Base-by-base conservation (phyloP, 2,329 filamentous ascomycete genomes). In the Hypoxylon sp. region DNA sequence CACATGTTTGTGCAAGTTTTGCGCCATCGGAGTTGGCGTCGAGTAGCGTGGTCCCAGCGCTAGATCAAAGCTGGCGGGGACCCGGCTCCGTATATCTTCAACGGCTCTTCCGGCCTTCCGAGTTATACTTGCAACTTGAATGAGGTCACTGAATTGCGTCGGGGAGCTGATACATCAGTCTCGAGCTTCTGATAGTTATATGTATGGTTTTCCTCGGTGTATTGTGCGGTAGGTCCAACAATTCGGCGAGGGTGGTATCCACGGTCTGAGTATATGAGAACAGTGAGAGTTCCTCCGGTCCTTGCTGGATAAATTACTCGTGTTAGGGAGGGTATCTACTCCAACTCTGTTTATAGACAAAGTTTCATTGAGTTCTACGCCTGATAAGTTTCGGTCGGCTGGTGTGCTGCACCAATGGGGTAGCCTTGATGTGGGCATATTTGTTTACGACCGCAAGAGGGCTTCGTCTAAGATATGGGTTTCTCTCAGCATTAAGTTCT, bases 91-190 rank as follows among this genome's bases (percentile, higher is more conserved):
- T 63, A 62, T 55, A 33, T 61, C 26, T 49, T 54, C 48, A 52
- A 69, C 60, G 57, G 69, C 48, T 58, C 64, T 65, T 61, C 64
- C 67, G 69, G 54, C 30, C 60, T 62, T 70, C 64, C 67, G 67
- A 64, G 26, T 52, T 52, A 22, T 63, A 30, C 22, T 28, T 12
- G 16, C 9, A 36, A 26, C 12, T 12, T 50, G 20, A 36, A 52
- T 49, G 49, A 57, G 8, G 20, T 61, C 22, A 59, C 49, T 65
- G 58, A 65, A 49, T 59, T 58, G 56, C 44, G 50, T 26, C 40
- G 44, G 33, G 33, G 14, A 54, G 28, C 32, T 51, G 40, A 48
- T 42, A 32, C 36, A 30, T 40, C 26, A 52, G 22, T 33, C 24
- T 44, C 20, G 42, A 40, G 24, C 14, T 50, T 44, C 33, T 42